Evolutionary conservation across 148 eudicot genomes (phyloP), one percentile per base, ranked within the genome.

Genomic region (Bassia scoparia): DNA sequence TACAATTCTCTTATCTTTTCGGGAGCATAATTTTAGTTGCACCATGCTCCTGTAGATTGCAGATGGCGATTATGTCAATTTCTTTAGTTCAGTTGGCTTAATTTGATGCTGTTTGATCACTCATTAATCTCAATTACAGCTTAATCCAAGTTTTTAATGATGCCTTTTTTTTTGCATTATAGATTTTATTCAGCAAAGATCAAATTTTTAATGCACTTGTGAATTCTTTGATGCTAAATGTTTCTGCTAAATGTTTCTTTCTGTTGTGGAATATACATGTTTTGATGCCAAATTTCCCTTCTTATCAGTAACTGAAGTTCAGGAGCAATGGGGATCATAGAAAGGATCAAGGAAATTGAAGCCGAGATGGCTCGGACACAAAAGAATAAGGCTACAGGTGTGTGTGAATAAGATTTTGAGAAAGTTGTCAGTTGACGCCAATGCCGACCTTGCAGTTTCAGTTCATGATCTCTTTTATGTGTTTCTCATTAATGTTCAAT

Each of bases 331-430:
- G 99, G 99, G 84, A 96, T 96, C 80, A 81, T 92, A 37, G 99
- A 96, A 82, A 92, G 70, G 89, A 96, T 96, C 56, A 96, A 96
- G 66, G 99, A 96, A 77, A 96, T 96, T 53, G 99, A 96, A 82
- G 93, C 96, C 67, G 99, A 96, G 83, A 96, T 96, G 99, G 99
- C 99, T 62, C 89, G 99, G 69, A 96, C 99, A 4, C 99, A 96
- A 86, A 96, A 96, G 80, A 96, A 92, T 73, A 96, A 96, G 85
- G 99, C 99, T 30, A 96, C 99, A 83, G 99, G 99, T 96, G 53
- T 67, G 54, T 78, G 53, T 58, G 8, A 15, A 43, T 48, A 31
- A 53, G 1, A 38, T 73, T 43, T 35, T 64, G 66, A 41, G 68
- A 53, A 35, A 41, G 58, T 53, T 54, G 24, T 23, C 35, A 21